Conservation (phyloP, 495 filamentous ascomycete genomes). For the Neurospora sp. region DNA sequence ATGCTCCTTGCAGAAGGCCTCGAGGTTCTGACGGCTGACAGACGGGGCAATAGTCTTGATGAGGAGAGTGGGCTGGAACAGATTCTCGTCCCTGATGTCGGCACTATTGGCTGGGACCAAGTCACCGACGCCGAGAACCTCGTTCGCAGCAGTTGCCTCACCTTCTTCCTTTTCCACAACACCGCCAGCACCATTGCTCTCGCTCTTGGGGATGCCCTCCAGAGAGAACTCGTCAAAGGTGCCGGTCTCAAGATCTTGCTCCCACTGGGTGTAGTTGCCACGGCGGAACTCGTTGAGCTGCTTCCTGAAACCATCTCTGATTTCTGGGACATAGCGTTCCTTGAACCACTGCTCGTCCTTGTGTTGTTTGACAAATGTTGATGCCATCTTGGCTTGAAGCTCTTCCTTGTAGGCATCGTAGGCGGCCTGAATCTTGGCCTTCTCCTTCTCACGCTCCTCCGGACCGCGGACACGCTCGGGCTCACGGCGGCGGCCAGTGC, state of each 20-base stretch:
- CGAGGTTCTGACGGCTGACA: conserved; percentile 87
- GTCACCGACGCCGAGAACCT: conserved; percentile 86
- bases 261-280: conserved; percentile 71
- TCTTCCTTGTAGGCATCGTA: conserved; percentile 95
- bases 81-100: conserved; percentile 73
- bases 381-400: conserved; percentile 81
- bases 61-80: conserved; percentile 78
- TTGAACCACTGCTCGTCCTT: conserved; percentile 96
- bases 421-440: conserved; percentile 78
- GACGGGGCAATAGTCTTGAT: conserved; percentile 98
- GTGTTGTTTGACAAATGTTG: conserved; percentile 78
- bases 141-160: conserved; percentile 78
- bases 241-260: conserved; percentile 68
- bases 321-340: conserved; percentile 82
- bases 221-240: conserved; percentile 89
- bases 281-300: conserved; percentile 67
- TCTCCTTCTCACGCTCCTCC: conserved; percentile 82
- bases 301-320: conserved; percentile 55
- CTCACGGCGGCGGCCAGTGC: conserved; percentile 62
- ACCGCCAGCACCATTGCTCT: conserved; percentile 79
- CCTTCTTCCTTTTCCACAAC: conserved; percentile 91
- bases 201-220: conserved; percentile 90
- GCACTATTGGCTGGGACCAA: conserved; percentile 68
- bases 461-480: conserved; percentile 62
- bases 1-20: conserved; percentile 85